Evolutionary conservation across 106 monocot species (phyloP), one percentile per base, ranked within the genome.

Genomic region (Apostasia shenzhenica): DNA sequence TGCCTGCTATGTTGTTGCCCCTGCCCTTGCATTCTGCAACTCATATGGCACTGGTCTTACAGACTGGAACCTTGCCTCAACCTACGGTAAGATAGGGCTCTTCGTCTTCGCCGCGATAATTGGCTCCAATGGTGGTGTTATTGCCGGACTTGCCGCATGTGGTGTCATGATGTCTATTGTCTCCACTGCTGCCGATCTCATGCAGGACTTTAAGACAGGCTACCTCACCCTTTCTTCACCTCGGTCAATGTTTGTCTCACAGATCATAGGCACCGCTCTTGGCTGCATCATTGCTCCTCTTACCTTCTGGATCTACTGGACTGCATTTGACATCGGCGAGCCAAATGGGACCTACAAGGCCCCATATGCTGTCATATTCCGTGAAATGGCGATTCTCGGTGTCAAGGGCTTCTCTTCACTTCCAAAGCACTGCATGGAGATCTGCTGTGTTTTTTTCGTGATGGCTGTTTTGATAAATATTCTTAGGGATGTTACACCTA

Each of bases 121-220:
- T 38, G 89, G 94, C n/a, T 76, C 76, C 10, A 75, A 89, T 11
- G 94, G 94, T 41, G 94, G 94, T 57, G 94, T 90, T 9, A 84
- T 94, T 48, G 94, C 94, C 4, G 94, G 94, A 1, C 73, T 94
- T 3, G 94, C 89, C 4, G 94, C 94, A 10, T 94, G 94, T 49
- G 94, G 94, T 1, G 84, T 94, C 6, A 94, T 94, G 94, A 94
- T 94, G 94, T 81, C 86, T 45, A 87, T 94, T 46, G 94, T 94
- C 41, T 87, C 94, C 39, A 90, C 89, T 0, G 94, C 94, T 4
- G 89, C 89, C 0, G 87, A 94, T 54, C 89, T 94, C 4, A 94
- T 94, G 94, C 89, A 94, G 61, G 94, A 94, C 59, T 94, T 94
- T 81, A 94, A 89, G 68, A 94, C 89, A 0, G 94, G 89, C 0